Base-by-base conservation (phyloP, 2,329 filamentous ascomycete genomes). In the Dactylellina haptotyla region DNA sequence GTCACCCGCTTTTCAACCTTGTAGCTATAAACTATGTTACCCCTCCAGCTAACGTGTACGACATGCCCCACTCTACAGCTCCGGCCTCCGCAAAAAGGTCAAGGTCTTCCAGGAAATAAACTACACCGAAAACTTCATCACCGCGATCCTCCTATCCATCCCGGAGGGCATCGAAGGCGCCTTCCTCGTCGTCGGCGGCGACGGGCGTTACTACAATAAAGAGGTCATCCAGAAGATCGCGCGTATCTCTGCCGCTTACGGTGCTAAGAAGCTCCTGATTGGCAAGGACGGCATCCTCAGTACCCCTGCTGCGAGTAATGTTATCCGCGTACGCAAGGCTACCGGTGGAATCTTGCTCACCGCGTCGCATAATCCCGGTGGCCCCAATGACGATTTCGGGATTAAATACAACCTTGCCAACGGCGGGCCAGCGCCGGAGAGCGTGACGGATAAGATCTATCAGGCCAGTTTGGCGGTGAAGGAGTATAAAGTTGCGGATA, bases 361-460 rank as follows among this genome's bases (percentile, higher is more conserved):
- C 75, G 95, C 95, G 78, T 97, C 93, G 82, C 95, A 99, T 86
- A 99, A 99, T 84, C 93, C 95, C 74, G 95, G 95, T 82, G 95
- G 94, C 57, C 95, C 95, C 75, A 90, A 88, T 78, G 90, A 95
- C 81, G 95, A 99, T 83, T 99, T 99, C 79, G 95, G 95, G 78
- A 99, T 99, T 89, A 99, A 99, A 85, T 99, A 99, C 87, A 99
- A 99, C 86, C 86, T 99, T 71, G 86, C 92, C 81, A 98, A 99
- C 80, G 95, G 95, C 79, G 95, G 93, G 65, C 95, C 95, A 45
- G 95, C 95, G 65, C 95, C 95, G 70, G 95, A 99, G 83, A 90
- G 91, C 62, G 92, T 99, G 77, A 99, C 95, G 77, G 96, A 99
- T 88, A 97, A 96, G 85, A 98, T 99, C 82, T 98, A 87, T 84